phyloP scores from a whole-genome alignment of 2,329 filamentous ascomycete species.

The Neopestalotiopsis sp. region DNA sequence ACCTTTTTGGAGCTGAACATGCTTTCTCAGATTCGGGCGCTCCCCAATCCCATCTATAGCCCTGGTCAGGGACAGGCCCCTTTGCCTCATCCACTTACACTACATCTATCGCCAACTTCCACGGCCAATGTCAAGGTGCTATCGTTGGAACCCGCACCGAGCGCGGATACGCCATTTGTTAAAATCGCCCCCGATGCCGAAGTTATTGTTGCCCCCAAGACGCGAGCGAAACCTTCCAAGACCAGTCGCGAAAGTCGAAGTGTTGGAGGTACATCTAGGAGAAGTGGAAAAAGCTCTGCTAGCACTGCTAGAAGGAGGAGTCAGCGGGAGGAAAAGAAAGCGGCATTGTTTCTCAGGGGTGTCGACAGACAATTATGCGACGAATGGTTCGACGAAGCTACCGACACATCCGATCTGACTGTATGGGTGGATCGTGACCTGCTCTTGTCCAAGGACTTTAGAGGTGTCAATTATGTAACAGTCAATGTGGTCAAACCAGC shows the following conservation, averaged over 20 bases:
- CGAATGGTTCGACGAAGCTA: slow-evolving; percentile 80
- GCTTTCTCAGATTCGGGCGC: slow-evolving; percentile 86
- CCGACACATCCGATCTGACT: slow-evolving; percentile 63
- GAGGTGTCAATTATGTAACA: slow-evolving; percentile 76
- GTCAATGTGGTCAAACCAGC: slow-evolving; percentile 89
- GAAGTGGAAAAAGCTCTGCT: slow-evolving; percentile 75
- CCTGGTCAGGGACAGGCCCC: slow-evolving; percentile 55
- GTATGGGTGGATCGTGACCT: slow-evolving; percentile 88
- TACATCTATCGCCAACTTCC: slow-evolving; percentile 93
- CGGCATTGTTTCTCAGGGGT: slow-evolving; percentile 79
- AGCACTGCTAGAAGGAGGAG: slow-evolving; percentile 69
- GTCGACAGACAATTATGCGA: slow-evolving; percentile 72
- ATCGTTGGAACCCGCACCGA: slow-evolving; percentile 77
- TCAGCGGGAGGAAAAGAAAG: slow-evolving; percentile 68
- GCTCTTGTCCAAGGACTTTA: slow-evolving; percentile 72
- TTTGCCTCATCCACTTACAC: slow-evolving; percentile 78
- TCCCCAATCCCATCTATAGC: slow-evolving; percentile 81
- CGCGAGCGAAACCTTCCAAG: slow-evolving; percentile 72
- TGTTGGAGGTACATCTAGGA: slow-evolving; percentile 78
- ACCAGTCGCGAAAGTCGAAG: slow-evolving; percentile 78
- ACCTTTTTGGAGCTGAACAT: slow-evolving; percentile 95
- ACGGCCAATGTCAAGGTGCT: slow-evolving; percentile 90
- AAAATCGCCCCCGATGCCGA: slow-evolving; percentile 95
- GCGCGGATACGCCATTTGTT: slow-evolving; percentile 76
- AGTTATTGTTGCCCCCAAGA: slow-evolving; percentile 96